Base-by-base conservation (phyloP, 768 basidiomycete genomes). In the Tephrocybe sp. region DNA sequence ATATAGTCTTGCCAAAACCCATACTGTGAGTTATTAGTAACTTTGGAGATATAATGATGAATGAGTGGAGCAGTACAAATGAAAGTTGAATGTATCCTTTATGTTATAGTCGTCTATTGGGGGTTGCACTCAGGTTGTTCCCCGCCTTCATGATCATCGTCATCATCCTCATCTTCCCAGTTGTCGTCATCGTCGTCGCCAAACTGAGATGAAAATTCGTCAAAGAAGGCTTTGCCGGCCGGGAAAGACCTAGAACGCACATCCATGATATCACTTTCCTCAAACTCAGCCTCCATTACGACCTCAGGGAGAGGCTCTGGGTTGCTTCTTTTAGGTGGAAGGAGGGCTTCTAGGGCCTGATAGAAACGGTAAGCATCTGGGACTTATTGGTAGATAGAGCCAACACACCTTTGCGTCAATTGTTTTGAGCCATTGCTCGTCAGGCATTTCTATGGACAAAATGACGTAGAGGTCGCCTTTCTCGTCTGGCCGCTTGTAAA, bases 401-500 rank as follows among this genome's bases (percentile, higher is more conserved):
- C 22, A 40, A 32, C 46, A 54, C 55, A 90, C 92, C 67, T 76
- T 70, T 39, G 63, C 63, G 60, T 93, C 85, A 23, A 87, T 71
- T 2, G 72, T 76, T 56, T 71, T 75, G 23, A 93, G 70, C 94
- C 94, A 98, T 36, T 83, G 72, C 44, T 78, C 74, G 51, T 76
- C 74, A 11, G 95, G 95, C 91, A 95, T 93, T 69, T 97, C 94
- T 46, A 98, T 77, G 49, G 87, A 80, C 47, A 97, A 79, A 46
- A 86, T 78, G 49, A 98, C 75, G 60, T 85, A 91, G 34, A 98
- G 72, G 61, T 95, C 86, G 10, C 94, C 94, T 65, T 83, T 87
- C 54, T 75, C 68, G 48, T 83, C 79, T 19, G 82, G 72, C 11
- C 74, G 74, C 59, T 84, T 85, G 68, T 84, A 76, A 11, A 81